Evolutionary conservation across 306 rosid genomes (phyloP).

Genomic region (Elaeagnus macrophylla): DNA sequence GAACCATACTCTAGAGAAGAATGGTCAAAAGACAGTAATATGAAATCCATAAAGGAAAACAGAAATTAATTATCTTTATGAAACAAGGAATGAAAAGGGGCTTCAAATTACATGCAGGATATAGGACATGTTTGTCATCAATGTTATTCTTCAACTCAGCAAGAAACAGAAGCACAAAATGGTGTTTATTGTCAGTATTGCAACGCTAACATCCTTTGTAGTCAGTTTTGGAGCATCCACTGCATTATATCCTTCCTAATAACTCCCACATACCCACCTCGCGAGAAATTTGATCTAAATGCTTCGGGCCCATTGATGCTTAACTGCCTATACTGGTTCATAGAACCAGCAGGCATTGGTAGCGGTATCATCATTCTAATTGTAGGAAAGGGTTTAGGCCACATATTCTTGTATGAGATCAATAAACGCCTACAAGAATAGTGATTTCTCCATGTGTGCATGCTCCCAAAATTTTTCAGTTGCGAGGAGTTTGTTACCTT

Average conservation of each 20-base stretch:
- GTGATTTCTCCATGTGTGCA: constrained; percentile 27
- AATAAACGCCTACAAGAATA: constrained; percentile 57
- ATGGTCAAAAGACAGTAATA: too few relatives aligned
- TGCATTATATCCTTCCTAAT: constrained; percentile 62
- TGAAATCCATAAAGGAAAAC: too few relatives aligned
- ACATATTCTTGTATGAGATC: constrained; percentile 26
- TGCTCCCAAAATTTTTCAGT: constrained; percentile 30
- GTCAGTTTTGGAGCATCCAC: constrained; percentile 56
- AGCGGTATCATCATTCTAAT: constrained; percentile 33
- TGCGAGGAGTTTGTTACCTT: constrained; percentile 21
- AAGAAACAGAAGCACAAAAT: not conserved
- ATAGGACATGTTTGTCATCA: too few relatives aligned
- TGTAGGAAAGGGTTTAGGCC: constrained; percentile 28
- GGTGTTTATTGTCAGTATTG: not conserved
- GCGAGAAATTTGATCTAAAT: constrained; percentile 20
- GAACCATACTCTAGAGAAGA: too few relatives aligned
- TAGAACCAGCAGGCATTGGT: constrained; percentile 45
- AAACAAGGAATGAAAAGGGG: too few relatives aligned
- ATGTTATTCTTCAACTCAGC: not conserved
- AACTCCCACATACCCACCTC: constrained; percentile 40
- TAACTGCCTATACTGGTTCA: constrained; percentile 47
- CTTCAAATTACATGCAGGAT: too few relatives aligned
- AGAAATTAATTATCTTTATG: too few relatives aligned
- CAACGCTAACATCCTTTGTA: not conserved
- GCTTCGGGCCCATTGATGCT: constrained; percentile 19